Percentiles rank a stretch among this genome's conserved stretches.
phyloP scores from a whole-genome alignment of 2,329 filamentous ascomycete species.

The Penicillium sp. region DNA sequence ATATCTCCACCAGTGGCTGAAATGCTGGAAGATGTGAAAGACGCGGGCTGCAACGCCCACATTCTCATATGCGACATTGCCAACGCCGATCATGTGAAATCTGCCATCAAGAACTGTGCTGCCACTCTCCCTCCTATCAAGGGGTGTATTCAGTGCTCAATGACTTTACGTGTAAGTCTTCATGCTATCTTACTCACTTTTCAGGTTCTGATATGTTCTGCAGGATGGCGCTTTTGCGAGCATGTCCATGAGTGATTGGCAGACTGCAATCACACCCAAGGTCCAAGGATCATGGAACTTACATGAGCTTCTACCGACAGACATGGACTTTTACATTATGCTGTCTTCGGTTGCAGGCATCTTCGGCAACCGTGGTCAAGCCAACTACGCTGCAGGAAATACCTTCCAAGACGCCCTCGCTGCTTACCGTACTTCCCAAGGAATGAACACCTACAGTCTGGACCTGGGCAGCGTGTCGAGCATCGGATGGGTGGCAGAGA shows the following conservation, averaged over 20 bases:
- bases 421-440: slow-evolving; percentile 24
- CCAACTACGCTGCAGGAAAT: slow-evolving; percentile 47
- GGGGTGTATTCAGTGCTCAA: slow-evolving; percentile 28
- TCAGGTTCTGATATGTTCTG: neutral
- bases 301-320: slow-evolving; percentile 27
- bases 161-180: slow-evolving; percentile 23
- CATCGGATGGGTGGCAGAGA: slow-evolving; percentile 37
- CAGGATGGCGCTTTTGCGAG: slow-evolving; percentile 20
- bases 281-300: slow-evolving; percentile 42
- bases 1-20: slow-evolving; percentile 8
- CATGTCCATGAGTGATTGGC: slow-evolving; percentile 45
- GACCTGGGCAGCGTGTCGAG: slow-evolving; percentile 35
- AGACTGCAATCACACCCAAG: slow-evolving; percentile 42
- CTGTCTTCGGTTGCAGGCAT: slow-evolving; percentile 47
- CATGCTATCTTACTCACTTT: rapidly evolving
- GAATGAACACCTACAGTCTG: slow-evolving; percentile 23
- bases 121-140: slow-evolving; percentile 21
- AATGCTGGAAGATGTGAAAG: slow-evolving; percentile 14
- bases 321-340: slow-evolving; percentile 48
- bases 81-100: slow-evolving; percentile 9
- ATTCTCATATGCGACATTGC: slow-evolving; percentile 21
- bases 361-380: slow-evolving; percentile 49
- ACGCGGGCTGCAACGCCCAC: slow-evolving; percentile 14
- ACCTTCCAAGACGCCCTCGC: slow-evolving; percentile 43
- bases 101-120: slow-evolving; percentile 4